Evolutionary conservation across 805 yeast genomes (phyloP), one percentile per base, ranked within the genome.

Genomic region (Metschnikowia shivogae): DNA sequence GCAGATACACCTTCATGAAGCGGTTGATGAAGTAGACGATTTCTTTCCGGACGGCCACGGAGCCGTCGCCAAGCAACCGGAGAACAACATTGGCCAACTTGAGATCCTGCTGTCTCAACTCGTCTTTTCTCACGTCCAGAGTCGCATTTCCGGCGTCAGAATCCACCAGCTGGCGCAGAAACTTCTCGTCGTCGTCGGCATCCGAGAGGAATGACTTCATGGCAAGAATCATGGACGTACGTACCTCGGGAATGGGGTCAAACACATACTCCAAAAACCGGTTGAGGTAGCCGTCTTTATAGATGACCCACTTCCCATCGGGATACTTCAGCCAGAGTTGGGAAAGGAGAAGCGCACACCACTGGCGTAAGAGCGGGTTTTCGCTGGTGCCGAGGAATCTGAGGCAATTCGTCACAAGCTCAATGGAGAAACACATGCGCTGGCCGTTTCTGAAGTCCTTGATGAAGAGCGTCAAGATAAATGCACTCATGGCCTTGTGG

Each of bases 401-500:
- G 38, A 84, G 65, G 48, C 95, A 75, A 33, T 86, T 86, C 33
- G 74, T 74, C 12, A 86, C 73, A 13, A 93, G 72, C 42, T 86
- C 95, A 5, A 83, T 72, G 4, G 86, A 83, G 52, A 86, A 81
- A 50, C 96, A 84, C 27, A 86, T 72, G 46, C 86, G 76, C 59
- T 89, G 96, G 0, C 96, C 97, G 46, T 78, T 76, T 38, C 78
- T 77, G 63, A 81, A 87, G 39, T 86, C 95, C 49, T 86, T 78
- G 34, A 89, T 85, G 65, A 93, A 92, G 49, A 90, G 74, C 0
- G 97, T 78, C 24, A 92, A 68, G 13, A 93, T 89, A 59, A 93
- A 88, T 0, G 96, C 95, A 65, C 97, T 86, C 88, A 92, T 87
- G 0, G 98, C 97, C 60, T 89, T 84, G 59, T 92, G 97, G 55